Evolutionary conservation across 2,329 filamentous ascomycete species (phyloP), one percentile per base, ranked within the genome.

Genomic region (Periconia sp.): DNA sequence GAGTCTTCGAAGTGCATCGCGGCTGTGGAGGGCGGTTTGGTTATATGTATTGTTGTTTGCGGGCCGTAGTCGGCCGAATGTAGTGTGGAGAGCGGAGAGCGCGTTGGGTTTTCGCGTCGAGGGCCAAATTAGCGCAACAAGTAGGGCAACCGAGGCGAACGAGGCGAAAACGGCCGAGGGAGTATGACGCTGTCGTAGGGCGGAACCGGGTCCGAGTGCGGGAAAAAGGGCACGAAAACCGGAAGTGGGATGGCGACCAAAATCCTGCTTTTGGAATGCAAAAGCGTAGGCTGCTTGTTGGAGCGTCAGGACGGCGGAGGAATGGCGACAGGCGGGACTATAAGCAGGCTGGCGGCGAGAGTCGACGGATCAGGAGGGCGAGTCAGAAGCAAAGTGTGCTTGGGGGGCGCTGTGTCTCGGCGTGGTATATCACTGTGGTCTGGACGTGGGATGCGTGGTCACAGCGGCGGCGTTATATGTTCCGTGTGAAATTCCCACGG

Each of bases 1-100:
- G 66, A 66, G 5, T 59, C 38, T 53, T 69, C 66, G 52, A 69
- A 70, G 40, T 69, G 63, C 67, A 70, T 70, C 5, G 29, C 55
- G 45, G 21, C 23, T 36, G 43, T 57, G 49, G 56, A 46, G 56
- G 48, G 45, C 22, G 48, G 54, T 13, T 22, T 51, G 60, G 57
- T 55, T 60, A 52, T 59, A 52, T 40, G 40, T 48, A 40, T 49
- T 58, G 52, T 60, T 45, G 50, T 47, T 45, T 46, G 50, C 57
- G 59, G 57, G 56, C 44, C 46, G 36, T 40, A 45, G 36, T 46
- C 37, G 29, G 48, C 38, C 36, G 39, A 45, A 37, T 15, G n/a
- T 29, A 16, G 16, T 16, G 24, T 26, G 19, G 35, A 30, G 15
- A 28, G n/a, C n/a, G n/a, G n/a, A 31, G 17, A 13, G 31, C 36